A percentile compares a stretch with the other conserved stretches of the same genome.
These are phyloP conservation scores for Xylaria venustula DNA, from an alignment of 495 filamentous ascomycete species.

Conservation along the genomic window DNA sequence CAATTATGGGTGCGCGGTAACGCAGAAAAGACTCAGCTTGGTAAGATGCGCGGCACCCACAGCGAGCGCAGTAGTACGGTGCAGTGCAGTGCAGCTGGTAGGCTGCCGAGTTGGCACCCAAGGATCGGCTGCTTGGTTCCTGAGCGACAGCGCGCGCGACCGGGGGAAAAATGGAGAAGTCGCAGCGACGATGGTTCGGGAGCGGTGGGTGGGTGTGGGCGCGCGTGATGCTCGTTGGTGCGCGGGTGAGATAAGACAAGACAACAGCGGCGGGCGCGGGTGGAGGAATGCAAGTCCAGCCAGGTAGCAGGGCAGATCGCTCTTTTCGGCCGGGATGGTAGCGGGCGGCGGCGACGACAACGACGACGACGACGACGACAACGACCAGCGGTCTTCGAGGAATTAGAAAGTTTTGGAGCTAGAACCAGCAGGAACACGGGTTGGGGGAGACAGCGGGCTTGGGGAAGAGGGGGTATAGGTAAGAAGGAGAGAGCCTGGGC, in stretches of 20 bases:
- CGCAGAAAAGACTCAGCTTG: not conserved
- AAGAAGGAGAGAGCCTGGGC: not conserved
- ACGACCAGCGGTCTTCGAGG: not conserved
- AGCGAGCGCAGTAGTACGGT: slow-evolving; percentile 18
- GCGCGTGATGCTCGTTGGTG: not conserved
- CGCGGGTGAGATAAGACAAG: slow-evolving; percentile 17
- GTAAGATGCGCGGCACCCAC: slow-evolving; percentile 17
- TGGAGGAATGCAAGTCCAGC: slow-evolving; percentile 6
- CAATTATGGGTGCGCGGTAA: slow-evolving; percentile 7
- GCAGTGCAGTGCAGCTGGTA: slow-evolving; percentile 25
- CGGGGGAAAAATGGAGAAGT: slow-evolving; percentile 35
- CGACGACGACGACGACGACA: not conserved
- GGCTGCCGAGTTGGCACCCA: slow-evolving; percentile 17
- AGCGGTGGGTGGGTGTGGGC: slow-evolving; percentile 17
- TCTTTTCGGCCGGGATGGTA: no score
- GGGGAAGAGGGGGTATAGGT: not conserved
- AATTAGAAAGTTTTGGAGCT: slow-evolving; percentile 2
- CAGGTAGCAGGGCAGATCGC: not conserved
- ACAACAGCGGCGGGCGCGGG: not conserved
- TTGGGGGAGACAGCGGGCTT: not conserved
- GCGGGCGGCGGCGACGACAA: not conserved
- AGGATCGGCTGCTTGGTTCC: slow-evolving; percentile 35
- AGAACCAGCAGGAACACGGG: not conserved
- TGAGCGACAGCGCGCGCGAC: slow-evolving; percentile 44
- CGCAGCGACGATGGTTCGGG: slow-evolving; percentile 26